Evolutionary conservation across 2,329 filamentous ascomycete genomes (phyloP).

Genomic region (Aspergillus sp.): DNA sequence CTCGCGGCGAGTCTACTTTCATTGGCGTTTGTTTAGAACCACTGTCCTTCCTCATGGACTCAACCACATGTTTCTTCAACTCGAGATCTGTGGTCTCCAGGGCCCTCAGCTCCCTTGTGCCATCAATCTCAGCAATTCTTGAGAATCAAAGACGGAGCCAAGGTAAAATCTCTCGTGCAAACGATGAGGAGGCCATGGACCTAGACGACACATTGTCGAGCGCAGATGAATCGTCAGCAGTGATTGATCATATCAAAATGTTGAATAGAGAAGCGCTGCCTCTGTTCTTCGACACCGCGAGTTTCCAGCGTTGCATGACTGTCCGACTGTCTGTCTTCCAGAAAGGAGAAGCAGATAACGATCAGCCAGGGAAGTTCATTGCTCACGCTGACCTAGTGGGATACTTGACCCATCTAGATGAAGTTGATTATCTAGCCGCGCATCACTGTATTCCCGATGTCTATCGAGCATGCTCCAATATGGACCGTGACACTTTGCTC

Average conservation of each 20-base stretch:
- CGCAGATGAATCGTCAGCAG: constrained; percentile 15
- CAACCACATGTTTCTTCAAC: constrained; percentile 12
- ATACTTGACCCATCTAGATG: constrained; percentile 32
- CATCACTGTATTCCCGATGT: constrained; percentile 23
- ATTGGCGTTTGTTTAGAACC: constrained; percentile 27
- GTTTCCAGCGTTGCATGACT: constrained; percentile 32
- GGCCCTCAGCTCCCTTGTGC: constrained; percentile 20
- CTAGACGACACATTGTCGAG: constrained; percentile 33
- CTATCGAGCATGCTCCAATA: constrained; percentile 22
- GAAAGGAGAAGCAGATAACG: constrained; percentile 7
- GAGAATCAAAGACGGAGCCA: constrained; percentile 21
- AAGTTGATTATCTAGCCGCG: constrained; percentile 32
- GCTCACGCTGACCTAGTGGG: constrained; percentile 17
- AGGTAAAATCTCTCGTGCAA: constrained; percentile 7
- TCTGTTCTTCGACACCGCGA: constrained; percentile 24
- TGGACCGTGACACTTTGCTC: constrained; percentile 33
- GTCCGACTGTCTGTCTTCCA: constrained; percentile 28
- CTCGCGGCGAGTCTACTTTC: constrained; percentile 19
- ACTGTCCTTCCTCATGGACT: constrained; percentile 27
- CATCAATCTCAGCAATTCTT: constrained; percentile 24
- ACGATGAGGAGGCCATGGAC: constrained; percentile 35
- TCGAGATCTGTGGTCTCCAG: constrained; percentile 14
- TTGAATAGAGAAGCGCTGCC: constrained; percentile 26
- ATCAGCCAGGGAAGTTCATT: neutral
- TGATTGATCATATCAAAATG: constrained; percentile 18